Evolutionary conservation across 257 asterid species (phyloP).

Genomic region (Nicotiana undulata): DNA sequence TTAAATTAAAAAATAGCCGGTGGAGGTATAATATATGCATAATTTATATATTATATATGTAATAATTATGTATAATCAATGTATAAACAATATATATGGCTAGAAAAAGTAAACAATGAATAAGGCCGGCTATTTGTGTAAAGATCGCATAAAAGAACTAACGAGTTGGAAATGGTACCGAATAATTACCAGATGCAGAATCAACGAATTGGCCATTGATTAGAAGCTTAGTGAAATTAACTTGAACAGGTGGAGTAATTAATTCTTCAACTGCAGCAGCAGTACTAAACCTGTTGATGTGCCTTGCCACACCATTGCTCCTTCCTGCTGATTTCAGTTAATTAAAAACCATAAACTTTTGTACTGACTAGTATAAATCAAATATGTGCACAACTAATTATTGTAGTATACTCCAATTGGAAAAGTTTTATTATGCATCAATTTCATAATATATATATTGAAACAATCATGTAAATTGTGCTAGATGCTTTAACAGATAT

Average conservation of each 20-base stretch:
- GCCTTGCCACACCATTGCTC: constrained; percentile 26
- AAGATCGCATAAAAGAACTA: not conserved
- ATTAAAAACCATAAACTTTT: not conserved
- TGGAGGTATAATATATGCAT: too few species aligned
- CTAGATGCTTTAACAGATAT: not conserved
- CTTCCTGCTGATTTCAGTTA: constrained; percentile 25
- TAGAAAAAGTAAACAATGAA: too few species aligned
- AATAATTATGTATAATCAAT: too few species aligned
- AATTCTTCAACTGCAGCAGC: constrained; percentile 49
- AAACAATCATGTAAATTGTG: not conserved
- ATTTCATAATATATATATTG: not conserved
- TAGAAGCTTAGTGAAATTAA: constrained; percentile 56
- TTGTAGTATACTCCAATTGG: not conserved
- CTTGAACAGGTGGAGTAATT: constrained; percentile 40
- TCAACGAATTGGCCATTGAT: constrained; percentile 74
- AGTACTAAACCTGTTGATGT: constrained; percentile 35
- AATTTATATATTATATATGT: too few species aligned
- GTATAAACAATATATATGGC: too few species aligned
- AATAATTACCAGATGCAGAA: constrained; percentile 64
- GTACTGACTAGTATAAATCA: not conserved
- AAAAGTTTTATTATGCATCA: not conserved
- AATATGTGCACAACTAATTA: not conserved
- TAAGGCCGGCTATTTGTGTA: too few species aligned
- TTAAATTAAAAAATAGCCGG: too few species aligned
- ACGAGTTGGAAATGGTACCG: not conserved